phyloP scores from a whole-genome alignment of 345 rosid genomes.

The Eucalyptus cloeziana region DNA sequence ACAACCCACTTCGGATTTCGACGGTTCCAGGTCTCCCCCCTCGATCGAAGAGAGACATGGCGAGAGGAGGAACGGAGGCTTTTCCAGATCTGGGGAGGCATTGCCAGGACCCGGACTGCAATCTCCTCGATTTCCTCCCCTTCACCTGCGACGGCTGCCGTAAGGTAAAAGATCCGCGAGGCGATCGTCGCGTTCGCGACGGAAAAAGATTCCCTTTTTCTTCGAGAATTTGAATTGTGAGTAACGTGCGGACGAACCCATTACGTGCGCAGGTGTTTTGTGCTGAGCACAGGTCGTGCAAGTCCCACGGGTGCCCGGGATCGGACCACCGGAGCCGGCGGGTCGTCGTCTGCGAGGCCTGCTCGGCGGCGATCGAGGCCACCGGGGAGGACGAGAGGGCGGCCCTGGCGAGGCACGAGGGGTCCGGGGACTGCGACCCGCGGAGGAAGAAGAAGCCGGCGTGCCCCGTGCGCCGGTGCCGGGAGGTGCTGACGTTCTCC shows the following conservation, averaged over 20 bases:
- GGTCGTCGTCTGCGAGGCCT: conserved; percentile 55
- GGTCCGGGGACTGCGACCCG: conserved; percentile 54
- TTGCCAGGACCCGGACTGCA: conserved; percentile 63
- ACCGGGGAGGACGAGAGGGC: conserved; percentile 37
- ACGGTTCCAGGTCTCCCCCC: background rate
- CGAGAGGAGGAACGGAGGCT: conserved; percentile 80
- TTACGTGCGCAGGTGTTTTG: conserved; percentile 46
- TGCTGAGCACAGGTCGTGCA: conserved; percentile 55
- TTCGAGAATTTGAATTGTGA: background rate
- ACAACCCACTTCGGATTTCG: background rate
- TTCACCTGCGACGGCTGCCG: conserved; percentile 63
- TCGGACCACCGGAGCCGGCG: conserved; percentile 47
- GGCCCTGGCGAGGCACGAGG: conserved; percentile 39
- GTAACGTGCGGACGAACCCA: background rate
- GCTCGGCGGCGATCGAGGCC: conserved; percentile 55
- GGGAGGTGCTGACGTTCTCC: conserved; percentile 50
- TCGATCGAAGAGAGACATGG: background rate
- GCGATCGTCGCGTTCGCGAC: background rate
- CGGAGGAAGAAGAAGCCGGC: conserved; percentile 36
- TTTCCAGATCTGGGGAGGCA: conserved; percentile 73
- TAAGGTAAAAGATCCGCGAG: conserved; percentile 17
- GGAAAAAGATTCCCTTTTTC: background rate
- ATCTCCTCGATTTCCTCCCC: conserved; percentile 79
- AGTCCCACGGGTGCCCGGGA: conserved; percentile 61
- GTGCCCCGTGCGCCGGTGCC: conserved; percentile 62